phyloP scores from a whole-genome alignment of 1,284 basidiomycete genomes.

The Tilletiopsis washingtonensis region DNA sequence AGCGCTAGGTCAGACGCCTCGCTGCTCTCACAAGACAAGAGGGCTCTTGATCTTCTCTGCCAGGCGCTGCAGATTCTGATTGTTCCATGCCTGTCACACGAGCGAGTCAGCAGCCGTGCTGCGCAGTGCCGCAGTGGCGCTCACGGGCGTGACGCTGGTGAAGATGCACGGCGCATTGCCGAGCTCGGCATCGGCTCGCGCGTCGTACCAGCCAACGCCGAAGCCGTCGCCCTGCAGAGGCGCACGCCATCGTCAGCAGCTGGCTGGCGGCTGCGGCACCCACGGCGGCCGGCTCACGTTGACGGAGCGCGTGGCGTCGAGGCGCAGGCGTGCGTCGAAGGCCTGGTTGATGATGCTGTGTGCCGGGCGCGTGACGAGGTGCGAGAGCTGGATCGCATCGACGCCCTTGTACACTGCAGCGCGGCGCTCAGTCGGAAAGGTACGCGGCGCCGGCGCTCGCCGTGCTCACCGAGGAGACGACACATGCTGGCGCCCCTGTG shows the following conservation, averaged over 20 bases:
- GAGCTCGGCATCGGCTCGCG: slow-evolving; percentile 18
- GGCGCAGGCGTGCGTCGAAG: slow-evolving; percentile 37
- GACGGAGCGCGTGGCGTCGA: slow-evolving; percentile 49
- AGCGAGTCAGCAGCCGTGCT: too few relatives aligned
- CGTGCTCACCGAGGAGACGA: too few relatives aligned
- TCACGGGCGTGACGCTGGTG: slow-evolving; percentile 82
- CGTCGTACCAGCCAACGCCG: slow-evolving; percentile 69
- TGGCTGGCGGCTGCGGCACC: too few relatives aligned
- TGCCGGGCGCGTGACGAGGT: slow-evolving; percentile 80
- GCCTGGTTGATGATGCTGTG: slow-evolving; percentile 65
- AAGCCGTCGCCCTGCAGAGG: slow-evolving; percentile 98
- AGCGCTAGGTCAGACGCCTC: too few relatives aligned
- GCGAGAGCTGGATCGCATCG: slow-evolving; percentile 26
- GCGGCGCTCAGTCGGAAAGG: too few relatives aligned
- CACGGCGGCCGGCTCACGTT: too few relatives aligned
- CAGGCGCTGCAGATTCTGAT: slow-evolving; percentile 37
- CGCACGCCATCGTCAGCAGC: too few relatives aligned
- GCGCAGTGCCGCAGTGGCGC: too few relatives aligned
- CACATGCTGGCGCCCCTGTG: too few relatives aligned
- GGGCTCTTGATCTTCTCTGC: slow-evolving; percentile 44
- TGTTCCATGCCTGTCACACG: slow-evolving; percentile 47
- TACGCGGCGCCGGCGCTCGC: too few relatives aligned
- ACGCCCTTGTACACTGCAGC: slow-evolving; percentile 44
- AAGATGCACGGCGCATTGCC: slow-evolving; percentile 71
- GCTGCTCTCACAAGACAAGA: too few relatives aligned